These are phyloP conservation scores for Aphanoascus verrucosus DNA, from an alignment of 2,329 filamentous ascomycete genomes.

Conservation along the genomic window DNA sequence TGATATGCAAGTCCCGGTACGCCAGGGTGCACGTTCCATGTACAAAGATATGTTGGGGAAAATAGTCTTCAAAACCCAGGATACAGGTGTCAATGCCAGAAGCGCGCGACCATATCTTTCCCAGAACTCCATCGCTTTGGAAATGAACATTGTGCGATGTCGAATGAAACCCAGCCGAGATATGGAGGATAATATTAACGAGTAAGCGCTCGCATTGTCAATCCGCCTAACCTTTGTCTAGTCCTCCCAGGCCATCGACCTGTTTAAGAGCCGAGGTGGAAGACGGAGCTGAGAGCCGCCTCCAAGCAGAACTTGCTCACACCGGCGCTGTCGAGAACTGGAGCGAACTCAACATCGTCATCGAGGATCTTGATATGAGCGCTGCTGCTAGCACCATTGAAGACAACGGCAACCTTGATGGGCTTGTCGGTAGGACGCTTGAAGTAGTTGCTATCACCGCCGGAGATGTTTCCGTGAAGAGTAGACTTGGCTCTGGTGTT, in stretches of 20 bases:
- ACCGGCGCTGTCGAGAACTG: constrained; percentile 11
- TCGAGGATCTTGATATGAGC: constrained; percentile 49
- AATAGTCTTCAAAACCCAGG: neutral
- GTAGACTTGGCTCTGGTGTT: constrained; percentile 59
- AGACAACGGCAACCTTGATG: constrained; percentile 56
- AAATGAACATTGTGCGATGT: neutral
- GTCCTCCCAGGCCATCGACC: neutral
- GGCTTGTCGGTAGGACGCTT: constrained; percentile 48
- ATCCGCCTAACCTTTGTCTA: neutral
- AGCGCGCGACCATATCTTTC: neutral
- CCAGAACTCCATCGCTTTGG: neutral
- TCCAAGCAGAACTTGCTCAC: constrained; percentile 12
- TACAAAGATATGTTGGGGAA: neutral
- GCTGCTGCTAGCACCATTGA: constrained; percentile 42
- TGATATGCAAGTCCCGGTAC: neutral
- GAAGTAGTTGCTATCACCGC: constrained; percentile 63
- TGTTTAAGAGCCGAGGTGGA: constrained; percentile 4
- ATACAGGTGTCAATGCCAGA: neutral
- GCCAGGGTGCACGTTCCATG: constrained; percentile 1
- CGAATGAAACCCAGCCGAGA: too few relatives aligned
- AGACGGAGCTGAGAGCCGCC: constrained; percentile 11
- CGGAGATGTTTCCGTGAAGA: constrained; percentile 48
- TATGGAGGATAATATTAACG: neutral
- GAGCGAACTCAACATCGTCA: constrained; percentile 21
- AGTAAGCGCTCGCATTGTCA: neutral